Conservation (phyloP, 2,329 filamentous ascomycete genomes). For the Sordariomycetes sp. region DNA sequence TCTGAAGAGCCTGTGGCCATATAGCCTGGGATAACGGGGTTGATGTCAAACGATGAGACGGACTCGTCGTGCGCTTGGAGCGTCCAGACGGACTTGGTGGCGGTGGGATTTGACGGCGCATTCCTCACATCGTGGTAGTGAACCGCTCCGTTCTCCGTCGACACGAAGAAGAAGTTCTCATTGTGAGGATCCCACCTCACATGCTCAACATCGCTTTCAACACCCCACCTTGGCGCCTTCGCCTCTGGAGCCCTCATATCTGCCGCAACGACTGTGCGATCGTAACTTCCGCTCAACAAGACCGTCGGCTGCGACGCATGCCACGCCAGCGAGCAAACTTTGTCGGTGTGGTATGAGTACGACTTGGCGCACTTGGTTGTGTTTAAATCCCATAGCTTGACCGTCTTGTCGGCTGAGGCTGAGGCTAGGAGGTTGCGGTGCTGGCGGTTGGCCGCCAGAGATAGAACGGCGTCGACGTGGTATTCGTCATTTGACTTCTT, state of each 20-base stretch:
- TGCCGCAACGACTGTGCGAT: constrained; percentile 85
- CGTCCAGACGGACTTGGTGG: constrained; percentile 84
- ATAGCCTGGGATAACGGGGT: constrained; percentile 81
- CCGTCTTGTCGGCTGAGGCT: constrained; percentile 89
- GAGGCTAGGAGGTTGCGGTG: constrained; percentile 93
- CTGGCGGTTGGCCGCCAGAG: constrained; percentile 83
- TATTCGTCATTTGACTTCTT: constrained; percentile 85
- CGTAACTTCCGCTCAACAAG: constrained; percentile 87
- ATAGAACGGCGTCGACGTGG: constrained; percentile 89
- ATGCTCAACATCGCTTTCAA: constrained; percentile 91
- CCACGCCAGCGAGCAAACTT: constrained; percentile 95
- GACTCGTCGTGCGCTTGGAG: constrained; percentile 92
- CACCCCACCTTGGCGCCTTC: constrained; percentile 76
- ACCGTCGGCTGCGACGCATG: constrained; percentile 80
- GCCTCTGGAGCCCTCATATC: constrained; percentile 92
- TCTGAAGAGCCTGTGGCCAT: constrained; percentile 90
- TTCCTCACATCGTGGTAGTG: constrained; percentile 86
- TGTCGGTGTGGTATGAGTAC: constrained; percentile 92
- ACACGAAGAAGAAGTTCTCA: constrained; percentile 87
- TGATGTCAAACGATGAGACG: constrained; percentile 87
- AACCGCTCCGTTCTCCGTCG: constrained; percentile 83
- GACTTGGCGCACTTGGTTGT: constrained; percentile 90
- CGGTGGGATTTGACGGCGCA: constrained; percentile 60
- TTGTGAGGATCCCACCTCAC: constrained; percentile 92
- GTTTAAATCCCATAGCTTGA: constrained; percentile 96